Base-by-base conservation (phyloP, 768 basidiomycete species). In the Rhodotorula diobovata region DNA sequence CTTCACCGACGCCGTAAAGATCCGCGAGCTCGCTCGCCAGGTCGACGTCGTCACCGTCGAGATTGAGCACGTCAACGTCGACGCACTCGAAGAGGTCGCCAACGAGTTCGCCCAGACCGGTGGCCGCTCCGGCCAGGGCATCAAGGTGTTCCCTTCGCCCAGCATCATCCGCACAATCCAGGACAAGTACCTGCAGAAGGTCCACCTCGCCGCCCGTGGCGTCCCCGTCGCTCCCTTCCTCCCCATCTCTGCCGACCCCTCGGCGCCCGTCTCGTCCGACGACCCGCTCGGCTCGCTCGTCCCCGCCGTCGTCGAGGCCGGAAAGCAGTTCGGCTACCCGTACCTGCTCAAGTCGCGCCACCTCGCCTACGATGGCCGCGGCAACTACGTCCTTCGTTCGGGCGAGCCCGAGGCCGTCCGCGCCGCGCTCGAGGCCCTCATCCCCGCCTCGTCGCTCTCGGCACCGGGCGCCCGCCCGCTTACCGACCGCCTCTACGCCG, bases 301-400 rank as follows among this genome's bases (percentile, higher is more conserved):
- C 41, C 39, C 65, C 9, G 73, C 78, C 30, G 74, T 78, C 57
- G 37, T 56, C 37, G 57, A 48, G 25, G 76, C 83, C 4, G 78
- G 76, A 2, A n/a, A 60, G 3, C 41, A 76, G 58, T 83, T 97
- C 12, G 93, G 95, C 2, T 82, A 93, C 18, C 94, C 95, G 1
- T 81, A 96, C 59, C 96, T 99, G 94, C 85, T 99, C 71, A 98
- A 99, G 82, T 91, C 89, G 69, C 85, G 91, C n/a, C 95, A 91
- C 1, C 82, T 94, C 66, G 96, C 94, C 0, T 99, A 99, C 79
- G 95, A 98, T 78, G 96, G 96, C 6, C 84, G 92, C 67, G 96
- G 96, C 11, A 99, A 99, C 80, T 93, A 86, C 77, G 88, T 88
- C 46, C 78, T 98, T 39, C 84, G 84, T 30, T 82, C 86, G 28